A percentile compares a stretch with the other conserved stretches of the same genome.
Conservation (phyloP, 495 filamentous ascomycete genomes). For the Penicillium alfredii region DNA sequence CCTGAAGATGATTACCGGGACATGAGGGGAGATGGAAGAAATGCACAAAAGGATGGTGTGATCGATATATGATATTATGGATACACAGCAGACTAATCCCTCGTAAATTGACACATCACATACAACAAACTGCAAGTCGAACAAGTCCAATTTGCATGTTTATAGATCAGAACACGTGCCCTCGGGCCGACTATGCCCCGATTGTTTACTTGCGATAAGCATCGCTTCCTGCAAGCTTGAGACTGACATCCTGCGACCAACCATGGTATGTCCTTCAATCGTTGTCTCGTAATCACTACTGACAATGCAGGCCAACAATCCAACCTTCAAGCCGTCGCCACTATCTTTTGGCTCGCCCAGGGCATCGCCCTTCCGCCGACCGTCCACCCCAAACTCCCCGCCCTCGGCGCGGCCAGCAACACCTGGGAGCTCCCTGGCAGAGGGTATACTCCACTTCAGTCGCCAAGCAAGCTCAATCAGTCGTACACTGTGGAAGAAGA, state of each 20-base stretch:
- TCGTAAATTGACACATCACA: too few species aligned
- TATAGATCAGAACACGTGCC: conserved; percentile 1
- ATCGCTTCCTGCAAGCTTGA: too few species aligned
- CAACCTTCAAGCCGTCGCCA: conserved; percentile 64
- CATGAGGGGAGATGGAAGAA: too few species aligned
- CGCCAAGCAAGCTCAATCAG: conserved; percentile 45
- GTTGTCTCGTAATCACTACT: background rate
- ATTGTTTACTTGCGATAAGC: conserved; percentile 27
- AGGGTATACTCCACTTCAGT: conserved; percentile 39
- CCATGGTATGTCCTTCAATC: conserved; percentile 22
- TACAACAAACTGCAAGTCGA: too few species aligned
- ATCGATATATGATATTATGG: too few species aligned
- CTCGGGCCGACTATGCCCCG: conserved; percentile 2
- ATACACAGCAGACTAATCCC: too few species aligned
- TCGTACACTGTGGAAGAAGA: conserved; percentile 42
- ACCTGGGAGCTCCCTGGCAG: conserved; percentile 40
- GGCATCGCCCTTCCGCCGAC: conserved; percentile 70
- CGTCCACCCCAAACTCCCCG: conserved; percentile 45
- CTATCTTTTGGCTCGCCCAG: conserved; percentile 63
- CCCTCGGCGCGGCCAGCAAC: conserved; percentile 34
- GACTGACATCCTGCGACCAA: conserved; percentile 7
- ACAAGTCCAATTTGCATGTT: too few species aligned
- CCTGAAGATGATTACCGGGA: too few species aligned
- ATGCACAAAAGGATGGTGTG: too few species aligned
- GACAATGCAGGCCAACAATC: conserved; percentile 32